Base-by-base conservation (phyloP, 2,329 filamentous ascomycete species). In the Fusarium circinatum region DNA sequence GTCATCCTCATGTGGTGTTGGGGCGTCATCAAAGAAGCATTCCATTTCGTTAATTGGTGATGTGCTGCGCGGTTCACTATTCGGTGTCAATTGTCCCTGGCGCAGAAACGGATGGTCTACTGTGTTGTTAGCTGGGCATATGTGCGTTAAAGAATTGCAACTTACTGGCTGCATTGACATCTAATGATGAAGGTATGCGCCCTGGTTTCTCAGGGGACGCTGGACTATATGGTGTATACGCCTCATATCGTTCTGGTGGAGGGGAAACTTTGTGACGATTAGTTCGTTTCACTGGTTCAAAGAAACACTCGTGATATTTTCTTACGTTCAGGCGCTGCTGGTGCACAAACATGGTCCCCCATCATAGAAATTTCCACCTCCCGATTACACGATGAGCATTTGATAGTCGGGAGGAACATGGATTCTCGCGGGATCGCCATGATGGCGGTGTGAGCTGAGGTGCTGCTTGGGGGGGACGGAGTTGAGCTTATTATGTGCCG, bases 291-390 rank as follows among this genome's bases (percentile, higher is more conserved):
- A 58, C 56, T 42, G 48, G 24, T 48, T 60, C 51, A 55, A 54
- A 34, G 38, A 55, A 49, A 63, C 47, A 51, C 48, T 61, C 63
- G 26, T 54, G 58, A 58, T 28, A 24, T 44, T 42, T 61, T 49
- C 80, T 74, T 82, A 86, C 89, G 81, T 78, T 88, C 87, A 78
- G 84, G 83, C 82, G 85, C 84, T 83, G 85, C 79, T 68, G 84
- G 79, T 66, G 82, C 82, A 82, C 95, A 98, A 70, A 94, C 81
- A 85, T 98, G 95, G 71, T 97, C 94, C 70, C 94, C 94, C 92
- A 98, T 93, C 81, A 91, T 86, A 45, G 93, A 92, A 76, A 98
- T 96, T 79, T 95, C 92, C 68, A 98, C 93, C 78, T 95, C 90
- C 45, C 85, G 83, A 45, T 90, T 89, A 80, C 94, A 97, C 84